phyloP scores from a whole-genome alignment of 495 filamentous ascomycete species.

The Penicillium flavigenum region DNA sequence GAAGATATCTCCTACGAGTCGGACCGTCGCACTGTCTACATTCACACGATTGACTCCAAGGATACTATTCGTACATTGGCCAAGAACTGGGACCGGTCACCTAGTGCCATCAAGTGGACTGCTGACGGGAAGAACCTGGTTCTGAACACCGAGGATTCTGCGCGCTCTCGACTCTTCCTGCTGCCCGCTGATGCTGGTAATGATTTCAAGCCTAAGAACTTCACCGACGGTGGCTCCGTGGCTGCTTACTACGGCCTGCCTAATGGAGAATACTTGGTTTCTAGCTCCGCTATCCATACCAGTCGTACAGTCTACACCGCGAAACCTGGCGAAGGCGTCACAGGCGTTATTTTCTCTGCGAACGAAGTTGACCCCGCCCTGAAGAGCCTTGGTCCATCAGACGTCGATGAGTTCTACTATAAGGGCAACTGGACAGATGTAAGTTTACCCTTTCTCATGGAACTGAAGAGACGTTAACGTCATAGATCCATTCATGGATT shows the following conservation, averaged over 20 bases:
- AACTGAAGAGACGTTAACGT: not conserved
- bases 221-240: constrained; percentile 30
- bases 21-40: constrained; percentile 38
- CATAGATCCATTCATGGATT: constrained; percentile 51
- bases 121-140: constrained; percentile 34
- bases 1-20: constrained; percentile 37
- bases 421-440: constrained; percentile 40
- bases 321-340: constrained; percentile 27
- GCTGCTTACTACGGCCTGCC: constrained; percentile 34
- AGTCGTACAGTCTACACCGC: constrained; percentile 38
- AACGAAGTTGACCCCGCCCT: constrained; percentile 40
- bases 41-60: constrained; percentile 33
- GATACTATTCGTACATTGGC: constrained; percentile 34
- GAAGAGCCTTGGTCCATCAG: constrained; percentile 26
- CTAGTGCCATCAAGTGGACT: constrained; percentile 36
- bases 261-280: constrained; percentile 35
- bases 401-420: constrained; percentile 42
- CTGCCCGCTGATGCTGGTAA: constrained; percentile 31
- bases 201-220: constrained; percentile 35
- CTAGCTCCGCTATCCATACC: constrained; percentile 34
- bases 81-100: constrained; percentile 43
- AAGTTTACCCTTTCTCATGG: constrained; percentile 2
- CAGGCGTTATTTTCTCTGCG: constrained; percentile 30
- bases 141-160: constrained; percentile 34
- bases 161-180: constrained; percentile 31